Base-by-base conservation (phyloP, 306 rosid species). In the Argentina anserina region DNA sequence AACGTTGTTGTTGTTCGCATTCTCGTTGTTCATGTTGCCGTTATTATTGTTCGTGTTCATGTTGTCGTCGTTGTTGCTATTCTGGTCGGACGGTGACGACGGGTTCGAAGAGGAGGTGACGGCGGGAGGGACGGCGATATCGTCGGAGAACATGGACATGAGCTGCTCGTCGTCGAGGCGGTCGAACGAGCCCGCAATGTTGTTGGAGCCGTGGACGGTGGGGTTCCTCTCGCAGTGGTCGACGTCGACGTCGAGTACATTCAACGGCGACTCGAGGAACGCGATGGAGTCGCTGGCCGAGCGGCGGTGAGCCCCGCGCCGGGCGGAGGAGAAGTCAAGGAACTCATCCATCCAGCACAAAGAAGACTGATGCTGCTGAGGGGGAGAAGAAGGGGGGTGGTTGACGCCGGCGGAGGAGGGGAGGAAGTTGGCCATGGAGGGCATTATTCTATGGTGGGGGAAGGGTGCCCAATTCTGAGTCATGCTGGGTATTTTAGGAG, bases 401-500 rank as follows among this genome's bases (percentile, higher is more conserved):
- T 26, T 45, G 58, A 77, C n/a, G 9, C 79, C 25, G 7, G 63
- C 15, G 58, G 58, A 33, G 33, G 81, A 52, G 65, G 85, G 61
- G 13, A 59, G 25, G 76, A 76, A 83, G 13, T 76, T 85, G 49
- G 96, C 42, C 72, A 75, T 77, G 18, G 85, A n/a, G 33, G 89
- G 26, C 46, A 71, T 70, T 47, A 66, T 87, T 47, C 67, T 62
- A 7, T 86, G 86, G 71, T 78, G 87, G 31, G 86, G 82, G 79
- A 80, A 80, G 52, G 88, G 67, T 31, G 92, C 84, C 92, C 90
- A 89, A 85, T 93, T 89, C 49, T 87, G 97, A 50, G 96, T 67
- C 77, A 89, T 85, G 81, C 79, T 87, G 8, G 98, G 98, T 80
- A 84, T 78, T 84, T 94, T 94, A 14, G 98, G 98, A 55, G 98